Evolutionary conservation across 2,329 filamentous ascomycete genomes (phyloP).

Genomic region (Nemania sp.): DNA sequence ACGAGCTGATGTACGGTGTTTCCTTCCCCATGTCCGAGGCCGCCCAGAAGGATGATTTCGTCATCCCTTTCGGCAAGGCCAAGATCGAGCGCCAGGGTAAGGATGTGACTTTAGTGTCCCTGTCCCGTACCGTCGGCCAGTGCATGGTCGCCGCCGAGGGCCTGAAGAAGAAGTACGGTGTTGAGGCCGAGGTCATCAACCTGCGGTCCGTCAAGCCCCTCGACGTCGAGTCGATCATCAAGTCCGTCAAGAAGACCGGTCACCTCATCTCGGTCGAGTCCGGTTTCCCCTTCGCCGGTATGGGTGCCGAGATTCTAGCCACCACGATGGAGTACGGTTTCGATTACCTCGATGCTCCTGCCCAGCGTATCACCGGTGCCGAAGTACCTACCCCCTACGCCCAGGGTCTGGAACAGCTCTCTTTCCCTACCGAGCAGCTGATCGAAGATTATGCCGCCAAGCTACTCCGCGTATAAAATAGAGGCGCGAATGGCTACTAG

Average conservation of each 20-base stretch:
- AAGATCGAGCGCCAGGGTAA: conserved; percentile 97
- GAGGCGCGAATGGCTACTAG: background rate
- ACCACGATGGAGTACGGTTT: conserved; percentile 97
- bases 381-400: conserved; percentile 98
- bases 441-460: conserved; percentile 90
- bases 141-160: conserved; percentile 84
- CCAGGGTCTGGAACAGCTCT: conserved; percentile 88
- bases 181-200: conserved; percentile 97
- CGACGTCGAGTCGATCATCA: conserved; percentile 91
- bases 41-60: conserved; percentile 94
- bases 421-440: conserved; percentile 86
- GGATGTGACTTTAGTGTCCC: conserved; percentile 91
- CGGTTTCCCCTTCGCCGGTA: conserved; percentile 93
- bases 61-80: conserved; percentile 96
- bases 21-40: conserved; percentile 96
- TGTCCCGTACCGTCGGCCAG: conserved; percentile 95
- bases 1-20: conserved; percentile 90
- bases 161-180: conserved; percentile 94
- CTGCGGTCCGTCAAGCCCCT: conserved; percentile 96
- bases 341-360: conserved; percentile 94
- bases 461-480: conserved; percentile 61
- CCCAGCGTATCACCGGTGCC: conserved; percentile 90
- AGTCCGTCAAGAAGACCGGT: conserved; percentile 98
- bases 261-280: conserved; percentile 91
- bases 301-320: conserved; percentile 89